These are phyloP conservation scores for Cladorrhinum sp. DNA, from an alignment of 2,329 filamentous ascomycete genomes.

Conservation along the genomic window DNA sequence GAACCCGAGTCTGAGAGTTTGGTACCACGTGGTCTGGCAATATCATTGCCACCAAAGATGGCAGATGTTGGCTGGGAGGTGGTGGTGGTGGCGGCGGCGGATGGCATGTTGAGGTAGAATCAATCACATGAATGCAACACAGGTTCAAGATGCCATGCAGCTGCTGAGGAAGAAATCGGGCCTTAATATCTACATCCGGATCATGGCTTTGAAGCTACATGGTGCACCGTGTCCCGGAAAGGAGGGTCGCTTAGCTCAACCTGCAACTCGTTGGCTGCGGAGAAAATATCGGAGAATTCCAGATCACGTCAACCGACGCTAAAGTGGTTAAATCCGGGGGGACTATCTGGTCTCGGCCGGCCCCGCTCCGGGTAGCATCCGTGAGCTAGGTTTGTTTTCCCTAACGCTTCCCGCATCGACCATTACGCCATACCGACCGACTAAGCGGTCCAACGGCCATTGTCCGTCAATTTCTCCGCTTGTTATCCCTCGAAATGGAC, in stretches of 20 bases:
- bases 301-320: slow-evolving; percentile 19
- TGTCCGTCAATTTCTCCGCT: slow-evolving; percentile 16
- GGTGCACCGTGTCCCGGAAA: not conserved
- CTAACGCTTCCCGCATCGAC: not conserved
- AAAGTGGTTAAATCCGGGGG: slow-evolving; percentile 20
- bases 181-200: not conserved
- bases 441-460: not conserved
- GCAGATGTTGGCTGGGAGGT: slow-evolving; percentile 15
- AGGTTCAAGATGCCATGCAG: not conserved
- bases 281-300: slow-evolving; percentile 28
- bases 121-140: not conserved
- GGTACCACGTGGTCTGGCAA: slow-evolving; percentile 24
- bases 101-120: slow-evolving; percentile 38
- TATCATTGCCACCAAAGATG: slow-evolving; percentile 28
- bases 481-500: not conserved
- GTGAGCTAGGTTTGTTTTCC: not conserved
- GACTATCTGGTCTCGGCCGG: slow-evolving; percentile 9
- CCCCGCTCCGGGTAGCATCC: slow-evolving; percentile 5
- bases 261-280: slow-evolving; percentile 27
- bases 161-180: not conserved
- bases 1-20: slow-evolving; percentile 40
- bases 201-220: not conserved
- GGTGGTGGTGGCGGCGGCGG: slow-evolving; percentile 24
- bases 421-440: slow-evolving; percentile 1
- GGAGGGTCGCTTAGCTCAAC: not conserved